phyloP scores from a whole-genome alignment of 495 filamentous ascomycete species.

The Neurospora discreta region DNA sequence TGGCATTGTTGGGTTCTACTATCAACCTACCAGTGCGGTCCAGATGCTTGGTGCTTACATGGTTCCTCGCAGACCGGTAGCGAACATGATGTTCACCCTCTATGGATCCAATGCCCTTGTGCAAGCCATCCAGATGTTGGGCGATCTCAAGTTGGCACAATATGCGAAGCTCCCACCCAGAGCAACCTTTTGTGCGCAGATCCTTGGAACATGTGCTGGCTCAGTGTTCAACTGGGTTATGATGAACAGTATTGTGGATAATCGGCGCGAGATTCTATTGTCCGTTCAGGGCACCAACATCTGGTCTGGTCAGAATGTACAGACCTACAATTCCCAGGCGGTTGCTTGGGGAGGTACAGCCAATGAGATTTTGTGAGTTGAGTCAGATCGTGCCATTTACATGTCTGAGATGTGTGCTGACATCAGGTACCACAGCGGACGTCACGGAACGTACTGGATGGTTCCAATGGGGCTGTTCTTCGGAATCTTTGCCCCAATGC shows the following conservation, averaged over 20 bases:
- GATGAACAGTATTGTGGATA: conserved; percentile 24
- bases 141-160: conserved; percentile 29
- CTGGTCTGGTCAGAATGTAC: conserved; percentile 22
- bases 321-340: conserved; percentile 26
- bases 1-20: conserved; percentile 29
- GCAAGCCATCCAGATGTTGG: conserved; percentile 17
- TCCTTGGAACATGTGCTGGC: conserved; percentile 25
- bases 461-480: neutral
- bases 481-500: neutral
- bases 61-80: conserved; percentile 18
- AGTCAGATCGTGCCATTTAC: neutral
- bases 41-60: conserved; percentile 21
- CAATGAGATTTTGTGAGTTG: conserved; percentile 8
- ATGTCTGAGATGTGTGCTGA: neutral
- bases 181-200: conserved; percentile 23
- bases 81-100: conserved; percentile 26
- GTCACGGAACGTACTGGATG: conserved; percentile 3
- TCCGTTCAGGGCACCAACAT: conserved; percentile 26
- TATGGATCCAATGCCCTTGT: conserved; percentile 19
- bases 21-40: conserved; percentile 20
- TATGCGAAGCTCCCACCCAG: conserved; percentile 35
- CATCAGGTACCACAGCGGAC: neutral
- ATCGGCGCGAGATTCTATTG: conserved; percentile 18
- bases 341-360: conserved; percentile 23
- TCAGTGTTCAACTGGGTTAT: conserved; percentile 26